These are phyloP conservation scores for Pelargonium australe DNA, from an alignment of 441 rosid genomes.

Conservation along the genomic window DNA sequence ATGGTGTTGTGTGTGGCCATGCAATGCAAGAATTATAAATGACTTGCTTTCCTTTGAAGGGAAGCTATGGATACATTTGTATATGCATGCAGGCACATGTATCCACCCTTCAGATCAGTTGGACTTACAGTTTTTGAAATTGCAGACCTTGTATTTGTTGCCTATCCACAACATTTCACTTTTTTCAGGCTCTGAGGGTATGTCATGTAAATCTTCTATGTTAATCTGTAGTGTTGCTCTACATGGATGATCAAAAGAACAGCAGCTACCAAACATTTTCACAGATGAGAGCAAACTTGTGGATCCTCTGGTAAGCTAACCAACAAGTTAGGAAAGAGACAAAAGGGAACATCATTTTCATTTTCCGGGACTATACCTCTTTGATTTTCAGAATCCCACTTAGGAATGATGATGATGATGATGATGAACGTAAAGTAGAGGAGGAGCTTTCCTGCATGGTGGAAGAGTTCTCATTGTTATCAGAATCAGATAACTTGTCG, in stretches of 20 bases:
- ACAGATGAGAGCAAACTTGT: background rate
- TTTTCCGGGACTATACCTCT: background rate
- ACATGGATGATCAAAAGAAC: no score
- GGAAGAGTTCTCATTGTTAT: slow-evolving; percentile 10
- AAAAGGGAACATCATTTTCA: background rate
- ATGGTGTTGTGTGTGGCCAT: no score
- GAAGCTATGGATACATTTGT: no score
- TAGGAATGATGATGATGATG: slow-evolving; percentile 3
- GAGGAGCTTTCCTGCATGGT: background rate
- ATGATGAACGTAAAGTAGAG: background rate
- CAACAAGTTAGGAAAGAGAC: background rate
- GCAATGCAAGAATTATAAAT: no score
- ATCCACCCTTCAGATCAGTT: no score
- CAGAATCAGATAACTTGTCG: slow-evolving; percentile 14
- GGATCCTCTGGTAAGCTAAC: background rate
- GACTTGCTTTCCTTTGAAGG: no score
- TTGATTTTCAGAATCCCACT: background rate
- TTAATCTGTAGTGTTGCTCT: background rate
- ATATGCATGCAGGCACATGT: no score
- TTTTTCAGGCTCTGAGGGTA: no score
- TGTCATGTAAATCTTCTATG: background rate
- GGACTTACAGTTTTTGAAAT: no score
- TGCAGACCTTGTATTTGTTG: no score
- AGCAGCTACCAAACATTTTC: background rate
- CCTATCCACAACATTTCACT: no score